Base-by-base conservation (phyloP, 2,329 filamentous ascomycete genomes). In the Neospermospora avenae region DNA sequence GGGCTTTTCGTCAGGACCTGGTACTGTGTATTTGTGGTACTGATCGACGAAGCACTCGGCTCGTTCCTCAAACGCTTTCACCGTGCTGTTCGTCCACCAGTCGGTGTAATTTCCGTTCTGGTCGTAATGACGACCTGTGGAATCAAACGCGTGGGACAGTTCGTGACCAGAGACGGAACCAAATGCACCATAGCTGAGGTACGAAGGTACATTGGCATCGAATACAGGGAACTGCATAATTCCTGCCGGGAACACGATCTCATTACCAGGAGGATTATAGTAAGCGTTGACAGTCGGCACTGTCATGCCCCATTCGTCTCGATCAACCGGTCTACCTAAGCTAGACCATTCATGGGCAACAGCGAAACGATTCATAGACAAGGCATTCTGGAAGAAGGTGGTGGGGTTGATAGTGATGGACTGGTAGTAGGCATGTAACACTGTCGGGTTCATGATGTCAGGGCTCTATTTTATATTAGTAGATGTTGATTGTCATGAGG, bases 181-280 rank as follows among this genome's bases (percentile, higher is more conserved):
- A 69, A 90, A 87, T 0, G 83, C 84, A n/a, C 86, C 87, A 70
- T 89, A 91, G 10, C 81, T 81, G 39, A 90, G 74, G 66, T 89
- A 90, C 24, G 81, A 75, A 0, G 87, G 87, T 0, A 87, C 78
- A 4, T 80, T 75, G 11, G 82, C 79, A 60, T 87, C 82, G 68
- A 89, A 90, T 1, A 86, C 76, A 0, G 87, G 86, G 3, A 83
- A 81, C 70, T 90, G 87, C 81, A 88, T 85, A 59, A 89, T 87
- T 0, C 85, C 87, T 0, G 86, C 85, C 0, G 84, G 85, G 70
- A 90, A 87, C 3, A 85, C 82, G 48, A 90, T 89, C 67, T 86
- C 82, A 67, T 90, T 89, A 7, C 81, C 80, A 0, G 80, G 78
- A 28, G 81, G 81, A 64, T 84, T 83, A 71, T 89, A 87, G 66